A percentile compares a stretch with the other conserved stretches of the same genome.
phyloP scores from a whole-genome alignment of 306 rosid genomes.

The Arachis stenosperma region DNA sequence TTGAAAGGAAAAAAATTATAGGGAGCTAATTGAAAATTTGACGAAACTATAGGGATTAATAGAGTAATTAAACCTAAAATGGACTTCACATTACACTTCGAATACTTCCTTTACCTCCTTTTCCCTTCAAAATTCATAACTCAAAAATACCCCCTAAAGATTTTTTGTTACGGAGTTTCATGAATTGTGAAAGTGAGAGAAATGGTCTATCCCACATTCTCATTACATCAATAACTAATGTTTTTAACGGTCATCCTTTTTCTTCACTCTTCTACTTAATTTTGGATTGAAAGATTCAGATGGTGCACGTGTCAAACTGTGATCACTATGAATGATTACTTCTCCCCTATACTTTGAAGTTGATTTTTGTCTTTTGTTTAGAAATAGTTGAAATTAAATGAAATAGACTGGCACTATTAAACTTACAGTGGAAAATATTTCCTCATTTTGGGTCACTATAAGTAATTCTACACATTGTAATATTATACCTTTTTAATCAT shows the following conservation, averaged over 20 bases:
- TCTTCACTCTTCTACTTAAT: neutral
- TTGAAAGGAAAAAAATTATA: too few species aligned
- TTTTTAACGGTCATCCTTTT: neutral
- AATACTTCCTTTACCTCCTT: too few species aligned
- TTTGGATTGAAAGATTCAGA: conserved; percentile 5
- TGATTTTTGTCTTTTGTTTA: neutral
- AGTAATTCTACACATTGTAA: neutral
- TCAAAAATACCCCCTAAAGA: too few species aligned
- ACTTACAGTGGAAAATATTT: neutral
- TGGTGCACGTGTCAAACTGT: neutral
- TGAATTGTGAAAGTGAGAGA: neutral
- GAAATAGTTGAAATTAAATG: neutral
- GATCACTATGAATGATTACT: neutral
- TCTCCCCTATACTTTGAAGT: neutral
- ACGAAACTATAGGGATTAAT: too few species aligned
- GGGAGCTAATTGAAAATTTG: too few species aligned
- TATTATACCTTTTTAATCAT: neutral
- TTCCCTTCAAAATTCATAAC: too few species aligned
- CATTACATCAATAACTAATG: neutral
- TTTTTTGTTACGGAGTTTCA: neutral
- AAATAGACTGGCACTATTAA: conserved; percentile 8
- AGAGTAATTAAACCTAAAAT: too few species aligned
- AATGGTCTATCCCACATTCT: neutral
- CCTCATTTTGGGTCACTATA: neutral
- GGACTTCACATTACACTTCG: too few species aligned